Evolutionary conservation across 2,329 filamentous ascomycete genomes (phyloP).

Genomic region (Alternaria sp.): DNA sequence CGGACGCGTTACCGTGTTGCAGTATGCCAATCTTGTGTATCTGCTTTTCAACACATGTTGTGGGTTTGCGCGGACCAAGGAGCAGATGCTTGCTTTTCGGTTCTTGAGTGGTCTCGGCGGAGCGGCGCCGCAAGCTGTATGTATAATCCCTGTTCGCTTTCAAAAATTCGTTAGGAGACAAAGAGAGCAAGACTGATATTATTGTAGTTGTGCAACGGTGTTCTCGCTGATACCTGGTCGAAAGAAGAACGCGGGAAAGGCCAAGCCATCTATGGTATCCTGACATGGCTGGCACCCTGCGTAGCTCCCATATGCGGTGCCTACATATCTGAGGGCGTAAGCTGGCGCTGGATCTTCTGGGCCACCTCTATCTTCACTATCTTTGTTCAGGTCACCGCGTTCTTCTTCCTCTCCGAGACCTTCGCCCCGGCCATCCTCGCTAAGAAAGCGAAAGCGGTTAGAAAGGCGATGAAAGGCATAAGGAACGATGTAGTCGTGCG

Average conservation of each 20-base stretch:
- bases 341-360: constrained; percentile 78
- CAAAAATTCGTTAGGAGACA: neutral
- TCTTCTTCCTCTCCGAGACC: constrained; percentile 65
- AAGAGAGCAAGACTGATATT: neutral
- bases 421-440: constrained; percentile 58
- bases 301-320: constrained; percentile 56
- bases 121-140: constrained; percentile 43
- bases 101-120: constrained; percentile 47
- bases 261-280: constrained; percentile 68
- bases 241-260: constrained; percentile 69
- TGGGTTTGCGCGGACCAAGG: constrained; percentile 41
- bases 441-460: constrained; percentile 55
- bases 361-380: constrained; percentile 69
- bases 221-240: constrained; percentile 63
- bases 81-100: constrained; percentile 46
- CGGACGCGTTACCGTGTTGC: constrained; percentile 45
- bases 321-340: constrained; percentile 37
- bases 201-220: constrained; percentile 42
- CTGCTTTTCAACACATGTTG: constrained; percentile 47
- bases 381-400: constrained; percentile 65
- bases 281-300: constrained; percentile 69
- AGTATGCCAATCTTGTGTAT: constrained; percentile 46
- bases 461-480: constrained; percentile 52
- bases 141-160: constrained; percentile 4
- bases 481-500: constrained; percentile 35